Evolutionary conservation across 257 asterid genomes (phyloP).

Genomic region (Mitragyna speciosa): DNA sequence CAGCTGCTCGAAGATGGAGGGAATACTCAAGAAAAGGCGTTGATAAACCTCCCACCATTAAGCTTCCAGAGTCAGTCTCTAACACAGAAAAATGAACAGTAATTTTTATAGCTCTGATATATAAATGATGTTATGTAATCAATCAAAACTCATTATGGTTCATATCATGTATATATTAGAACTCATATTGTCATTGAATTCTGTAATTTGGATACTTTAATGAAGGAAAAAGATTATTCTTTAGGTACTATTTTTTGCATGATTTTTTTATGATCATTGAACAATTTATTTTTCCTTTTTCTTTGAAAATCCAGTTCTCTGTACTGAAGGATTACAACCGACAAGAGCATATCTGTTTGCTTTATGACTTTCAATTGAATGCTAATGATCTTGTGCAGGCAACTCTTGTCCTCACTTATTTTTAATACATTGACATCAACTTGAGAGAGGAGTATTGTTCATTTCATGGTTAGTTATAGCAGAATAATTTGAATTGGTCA

Average conservation of each 20-base stretch:
- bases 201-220: background rate
- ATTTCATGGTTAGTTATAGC: background rate
- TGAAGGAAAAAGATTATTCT: background rate
- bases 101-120: background rate
- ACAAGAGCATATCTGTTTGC: background rate
- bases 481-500: background rate
- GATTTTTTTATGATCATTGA: too few species aligned
- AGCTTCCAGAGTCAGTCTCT: constrained; percentile 75
- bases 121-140: background rate
- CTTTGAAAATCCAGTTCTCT: background rate
- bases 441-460: background rate
- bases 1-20: constrained; percentile 96
- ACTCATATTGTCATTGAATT: background rate
- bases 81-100: constrained; percentile 43
- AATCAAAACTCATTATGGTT: background rate
- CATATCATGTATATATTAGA: background rate
- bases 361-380: background rate
- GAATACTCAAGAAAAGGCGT: constrained; percentile 86
- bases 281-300: background rate
- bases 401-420: background rate
- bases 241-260: background rate
- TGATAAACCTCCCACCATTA: constrained; percentile 83
- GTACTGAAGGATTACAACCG: background rate
- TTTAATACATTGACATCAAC: background rate
- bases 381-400: background rate